Conservation (phyloP, 495 filamentous ascomycete species). For the Letharia lupina region DNA sequence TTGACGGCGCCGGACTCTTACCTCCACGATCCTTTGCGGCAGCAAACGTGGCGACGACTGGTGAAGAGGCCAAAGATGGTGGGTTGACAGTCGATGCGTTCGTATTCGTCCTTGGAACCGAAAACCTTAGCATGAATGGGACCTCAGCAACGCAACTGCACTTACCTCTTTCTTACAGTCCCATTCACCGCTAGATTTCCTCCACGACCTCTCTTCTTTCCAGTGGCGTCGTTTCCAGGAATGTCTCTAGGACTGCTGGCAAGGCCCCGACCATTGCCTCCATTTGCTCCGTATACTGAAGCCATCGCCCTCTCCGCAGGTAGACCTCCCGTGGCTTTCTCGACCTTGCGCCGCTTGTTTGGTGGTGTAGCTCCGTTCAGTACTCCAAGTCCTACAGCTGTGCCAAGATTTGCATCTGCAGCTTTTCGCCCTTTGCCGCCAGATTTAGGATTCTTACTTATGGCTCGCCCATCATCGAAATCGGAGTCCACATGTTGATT, state of each 20-base stretch:
- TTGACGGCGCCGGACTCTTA: constrained; percentile 41
- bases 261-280: constrained; percentile 42
- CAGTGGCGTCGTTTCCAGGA: constrained; percentile 47
- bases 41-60: constrained; percentile 56
- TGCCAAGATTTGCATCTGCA: constrained; percentile 35
- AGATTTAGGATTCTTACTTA: constrained; percentile 50
- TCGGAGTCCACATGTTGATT: constrained; percentile 64
- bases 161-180: constrained; percentile 64
- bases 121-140: constrained; percentile 2
- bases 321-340: constrained; percentile 49
- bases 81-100: constrained; percentile 48
- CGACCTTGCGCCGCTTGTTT: constrained; percentile 72
- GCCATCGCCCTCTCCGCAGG: constrained; percentile 67
- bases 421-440: constrained; percentile 56
- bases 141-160: constrained; percentile 4
- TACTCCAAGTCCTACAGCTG: constrained; percentile 48
- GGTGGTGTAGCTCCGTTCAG: constrained; percentile 42
- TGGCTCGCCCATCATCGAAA: constrained; percentile 55
- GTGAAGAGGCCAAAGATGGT: constrained; percentile 64
- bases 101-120: constrained; percentile 39
- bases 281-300: constrained; percentile 35
- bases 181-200: constrained; percentile 45
- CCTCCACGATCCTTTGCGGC: constrained; percentile 38
- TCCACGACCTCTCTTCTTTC: constrained; percentile 62
- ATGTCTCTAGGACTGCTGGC: constrained; percentile 55